These are phyloP conservation scores for Globisporangium cylindrosporum DNA, from an alignment of 352 stramenopile genomes.

Conservation along the genomic window DNA sequence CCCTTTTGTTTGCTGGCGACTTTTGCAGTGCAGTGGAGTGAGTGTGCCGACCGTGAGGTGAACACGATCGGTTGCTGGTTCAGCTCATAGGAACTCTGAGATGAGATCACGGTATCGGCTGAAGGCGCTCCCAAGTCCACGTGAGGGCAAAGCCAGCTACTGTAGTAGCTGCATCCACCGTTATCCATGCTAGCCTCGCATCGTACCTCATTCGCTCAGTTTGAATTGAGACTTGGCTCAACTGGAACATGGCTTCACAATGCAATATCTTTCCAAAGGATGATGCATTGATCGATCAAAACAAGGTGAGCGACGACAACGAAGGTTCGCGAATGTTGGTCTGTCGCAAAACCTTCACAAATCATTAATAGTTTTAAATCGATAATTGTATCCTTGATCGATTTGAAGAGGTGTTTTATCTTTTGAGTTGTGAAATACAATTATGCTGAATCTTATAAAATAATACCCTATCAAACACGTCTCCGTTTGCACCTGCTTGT, in stretches of 20 bases:
- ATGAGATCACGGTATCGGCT: not conserved
- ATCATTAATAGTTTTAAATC: not conserved
- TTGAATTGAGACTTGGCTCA: not conserved
- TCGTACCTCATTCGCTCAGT: not conserved
- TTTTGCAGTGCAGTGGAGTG: not conserved
- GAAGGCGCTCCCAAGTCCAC: not conserved
- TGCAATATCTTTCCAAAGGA: not conserved
- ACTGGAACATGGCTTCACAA: not conserved
- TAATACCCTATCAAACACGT: not conserved
- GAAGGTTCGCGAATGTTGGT: constrained; percentile 4
- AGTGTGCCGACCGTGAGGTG: not conserved
- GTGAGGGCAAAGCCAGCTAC: not conserved
- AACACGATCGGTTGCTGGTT: not conserved
- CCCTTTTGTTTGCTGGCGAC: no score
- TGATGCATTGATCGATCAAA: not conserved
- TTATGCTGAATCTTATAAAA: not conserved
- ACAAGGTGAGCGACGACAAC: not conserved
- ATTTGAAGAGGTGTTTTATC: no score
- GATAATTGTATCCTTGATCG: not conserved
- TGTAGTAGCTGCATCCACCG: no score
- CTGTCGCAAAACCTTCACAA: not conserved
- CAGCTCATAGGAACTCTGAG: not conserved
- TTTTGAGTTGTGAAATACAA: no score
- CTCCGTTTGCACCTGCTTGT: no score
- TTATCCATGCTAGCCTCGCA: not conserved